Evolutionary conservation across 1,284 basidiomycete genomes (phyloP).

Genomic region (Amylostereum areolatum): DNA sequence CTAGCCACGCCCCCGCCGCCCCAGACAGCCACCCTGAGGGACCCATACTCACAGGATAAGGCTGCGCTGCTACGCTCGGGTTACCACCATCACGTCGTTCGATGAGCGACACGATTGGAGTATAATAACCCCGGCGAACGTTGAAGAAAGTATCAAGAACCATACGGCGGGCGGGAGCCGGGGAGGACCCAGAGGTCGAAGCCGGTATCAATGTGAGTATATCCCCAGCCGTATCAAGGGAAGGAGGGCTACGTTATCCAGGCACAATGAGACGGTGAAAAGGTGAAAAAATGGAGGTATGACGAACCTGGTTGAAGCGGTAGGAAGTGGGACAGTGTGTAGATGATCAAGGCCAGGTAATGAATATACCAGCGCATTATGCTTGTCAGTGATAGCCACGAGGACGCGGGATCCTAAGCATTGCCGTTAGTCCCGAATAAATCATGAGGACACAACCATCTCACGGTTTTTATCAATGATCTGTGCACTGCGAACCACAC

Average conservation of each 20-base stretch:
- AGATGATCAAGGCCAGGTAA: conserved; percentile 61
- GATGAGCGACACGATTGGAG: conserved; percentile 46
- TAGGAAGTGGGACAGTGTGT: conserved; percentile 41
- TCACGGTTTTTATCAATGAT: conserved; percentile 51
- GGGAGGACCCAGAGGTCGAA: neutral
- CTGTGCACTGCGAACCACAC: conserved; percentile 40
- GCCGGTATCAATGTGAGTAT: conserved; percentile 22
- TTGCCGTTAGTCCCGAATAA: neutral
- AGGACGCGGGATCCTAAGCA: conserved; percentile 54
- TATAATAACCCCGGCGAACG: conserved; percentile 41
- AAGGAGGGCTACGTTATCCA: conserved; percentile 31
- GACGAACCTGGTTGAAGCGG: conserved; percentile 25
- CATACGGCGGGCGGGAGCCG: conserved; percentile 20
- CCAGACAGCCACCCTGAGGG: conserved; percentile 41
- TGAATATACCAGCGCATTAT: conserved; percentile 58
- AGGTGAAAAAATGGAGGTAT: neutral
- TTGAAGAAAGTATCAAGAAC: conserved; percentile 56
- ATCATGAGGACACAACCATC: conserved; percentile 8
- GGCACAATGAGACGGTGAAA: neutral
- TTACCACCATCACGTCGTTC: conserved; percentile 25
- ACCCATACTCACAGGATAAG: conserved; percentile 53
- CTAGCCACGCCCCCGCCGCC: conserved; percentile 35
- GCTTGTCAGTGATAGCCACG: conserved; percentile 54
- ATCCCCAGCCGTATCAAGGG: conserved; percentile 53
- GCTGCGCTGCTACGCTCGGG: conserved; percentile 40